Base-by-base conservation (phyloP, 164 flowering plant genomes). In the Protea cynaroides region DNA sequence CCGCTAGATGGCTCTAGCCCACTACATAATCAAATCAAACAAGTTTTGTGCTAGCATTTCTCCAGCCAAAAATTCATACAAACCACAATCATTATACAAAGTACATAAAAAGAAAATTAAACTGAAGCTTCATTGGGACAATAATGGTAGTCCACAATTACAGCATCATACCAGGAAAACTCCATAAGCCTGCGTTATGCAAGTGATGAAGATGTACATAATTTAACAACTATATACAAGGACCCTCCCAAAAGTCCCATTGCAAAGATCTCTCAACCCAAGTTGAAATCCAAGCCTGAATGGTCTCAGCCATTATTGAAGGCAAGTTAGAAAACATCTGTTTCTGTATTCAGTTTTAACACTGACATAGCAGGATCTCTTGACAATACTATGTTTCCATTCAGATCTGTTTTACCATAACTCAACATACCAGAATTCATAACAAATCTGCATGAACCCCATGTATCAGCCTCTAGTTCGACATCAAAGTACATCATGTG, bases 401-500 rank as follows among this genome's bases (percentile, higher is more conserved):
- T 60, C 4, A 19, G 50, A 71, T 87, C 96, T 25, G 59, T 60
- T 47, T 8, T 69, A 43, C 76, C 62, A 29, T 77, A 69, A 21
- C 72, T 65, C 17, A 29, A 62, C 13, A 80, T 1, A 17, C 22
- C 60, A 21, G 79, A 69, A 59, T 75, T 82, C 78, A 78, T 75
- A 60, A 94, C 88, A 47, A 91, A 82, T 74, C 72, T 74, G 79
- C 99, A 94, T 12, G 91, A 72, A 59, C 72, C 67, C 77, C 81
- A 78, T 50, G 74, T 34, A 13, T 83, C 82, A 3, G 84, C 81
- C 73, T 62, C 69, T 65, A 95, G 74, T 15, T 78, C 72, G 44
- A 92, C 82, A 1, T 92, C 92, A 68, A 51, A 95, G 67, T 95
- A 95, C 3, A 29, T 29, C 44, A 89, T 63, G 72, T 95, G 99